These are phyloP conservation scores for Podospora tetraspora DNA, from an alignment of 495 filamentous ascomycete genomes.

Conservation along the genomic window DNA sequence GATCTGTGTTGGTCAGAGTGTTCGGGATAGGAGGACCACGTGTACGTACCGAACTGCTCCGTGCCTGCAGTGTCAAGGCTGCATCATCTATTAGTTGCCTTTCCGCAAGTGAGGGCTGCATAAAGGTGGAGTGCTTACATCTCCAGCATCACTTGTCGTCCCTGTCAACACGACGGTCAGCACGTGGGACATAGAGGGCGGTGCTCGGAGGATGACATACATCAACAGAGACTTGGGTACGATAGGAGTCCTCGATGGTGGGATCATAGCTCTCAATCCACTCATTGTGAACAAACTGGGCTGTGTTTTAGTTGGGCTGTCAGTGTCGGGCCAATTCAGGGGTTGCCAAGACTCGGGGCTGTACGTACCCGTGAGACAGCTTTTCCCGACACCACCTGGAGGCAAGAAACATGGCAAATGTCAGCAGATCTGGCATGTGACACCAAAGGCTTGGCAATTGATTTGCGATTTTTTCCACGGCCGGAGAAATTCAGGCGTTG, in stretches of 20 bases:
- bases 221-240: conserved; percentile 91
- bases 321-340: conserved; percentile 11
- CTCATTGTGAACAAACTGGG: conserved; percentile 98
- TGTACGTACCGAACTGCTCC: conserved; percentile 88
- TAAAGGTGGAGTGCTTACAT: conserved; percentile 55
- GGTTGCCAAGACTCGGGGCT: conserved; percentile 9
- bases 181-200: conserved; percentile 5
- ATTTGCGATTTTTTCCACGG: not conserved
- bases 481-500: not conserved
- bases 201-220: conserved; percentile 46
- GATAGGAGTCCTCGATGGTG: conserved; percentile 94
- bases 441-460: conserved; percentile 15
- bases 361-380: conserved; percentile 85
- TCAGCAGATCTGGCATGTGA: conserved; percentile 33
- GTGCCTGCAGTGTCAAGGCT: conserved; percentile 96
- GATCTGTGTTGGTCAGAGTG: conserved; percentile 12
- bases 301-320: conserved; percentile 44
- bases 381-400: conserved; percentile 93
- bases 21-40: not conserved
- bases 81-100: conserved; percentile 20
- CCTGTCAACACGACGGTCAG: conserved; percentile 45
- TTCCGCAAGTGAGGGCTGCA: not conserved
- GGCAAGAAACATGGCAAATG: conserved; percentile 20
- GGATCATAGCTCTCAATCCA: conserved; percentile 99
- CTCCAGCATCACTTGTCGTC: conserved; percentile 91